Evolutionary conservation across 2,329 filamentous ascomycete species (phyloP).

Genomic region (Colletotrichum sp.): DNA sequence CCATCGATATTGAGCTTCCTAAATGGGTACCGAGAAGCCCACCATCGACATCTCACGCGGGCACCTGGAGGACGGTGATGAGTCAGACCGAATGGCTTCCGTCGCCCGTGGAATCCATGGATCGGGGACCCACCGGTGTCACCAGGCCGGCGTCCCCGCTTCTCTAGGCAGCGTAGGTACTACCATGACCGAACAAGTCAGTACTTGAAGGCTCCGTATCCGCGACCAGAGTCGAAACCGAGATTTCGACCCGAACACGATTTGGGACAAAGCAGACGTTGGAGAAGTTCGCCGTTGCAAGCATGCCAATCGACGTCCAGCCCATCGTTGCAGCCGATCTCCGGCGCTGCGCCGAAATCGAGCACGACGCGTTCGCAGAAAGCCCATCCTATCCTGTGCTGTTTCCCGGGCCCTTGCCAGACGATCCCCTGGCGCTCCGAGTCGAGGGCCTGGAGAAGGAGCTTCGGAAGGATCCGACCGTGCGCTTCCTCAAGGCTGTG

Average conservation of each 20-base stretch:
- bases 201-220: neutral
- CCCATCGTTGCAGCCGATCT: constrained; percentile 2
- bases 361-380: constrained; percentile 1
- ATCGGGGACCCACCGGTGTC: neutral
- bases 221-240: neutral
- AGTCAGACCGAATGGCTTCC: constrained; percentile 10
- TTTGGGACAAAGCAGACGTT: neutral
- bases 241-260: neutral
- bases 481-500: constrained; percentile 16
- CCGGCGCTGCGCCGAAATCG: constrained; percentile 18
- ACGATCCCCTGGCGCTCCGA: constrained; percentile 24
- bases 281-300: neutral
- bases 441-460: constrained; percentile 24
- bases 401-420: constrained; percentile 35
- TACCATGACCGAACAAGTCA: neutral
- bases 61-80: neutral
- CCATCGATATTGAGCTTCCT: neutral
- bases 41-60: neutral
- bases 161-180: neutral
- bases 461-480: constrained; percentile 10
- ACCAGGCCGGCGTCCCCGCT: neutral
- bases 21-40: neutral
- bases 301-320: constrained; percentile 20
- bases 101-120: neutral
- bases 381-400: constrained; percentile 7